These are phyloP conservation scores for Fusarium circinatum DNA, from an alignment of 2,329 filamentous ascomycete genomes.

Conservation along the genomic window DNA sequence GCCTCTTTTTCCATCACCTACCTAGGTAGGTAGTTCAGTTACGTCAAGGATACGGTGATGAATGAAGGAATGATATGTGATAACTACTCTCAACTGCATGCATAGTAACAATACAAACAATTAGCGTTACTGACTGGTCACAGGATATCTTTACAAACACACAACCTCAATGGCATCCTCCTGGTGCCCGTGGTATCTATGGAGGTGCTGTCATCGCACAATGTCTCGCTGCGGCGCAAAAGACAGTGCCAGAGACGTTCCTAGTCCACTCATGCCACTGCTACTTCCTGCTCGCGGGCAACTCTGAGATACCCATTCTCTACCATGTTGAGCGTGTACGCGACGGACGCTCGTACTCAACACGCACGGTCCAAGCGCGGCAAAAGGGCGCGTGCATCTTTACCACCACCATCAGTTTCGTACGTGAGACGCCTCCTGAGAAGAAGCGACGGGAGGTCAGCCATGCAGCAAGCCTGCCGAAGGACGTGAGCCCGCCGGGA, in stretches of 20 bases:
- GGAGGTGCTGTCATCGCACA: constrained; percentile 95
- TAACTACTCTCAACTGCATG: neutral
- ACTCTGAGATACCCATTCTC: constrained; percentile 83
- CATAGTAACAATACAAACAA: neutral
- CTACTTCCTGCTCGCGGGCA: constrained; percentile 95
- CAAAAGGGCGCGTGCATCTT: constrained; percentile 92
- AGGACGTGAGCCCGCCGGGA: constrained; percentile 50
- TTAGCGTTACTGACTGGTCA: neutral
- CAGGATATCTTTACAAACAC: constrained; percentile 96
- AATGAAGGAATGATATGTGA: neutral
- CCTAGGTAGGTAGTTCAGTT: neutral
- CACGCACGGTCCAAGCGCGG: constrained; percentile 93
- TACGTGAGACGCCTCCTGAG: constrained; percentile 69
- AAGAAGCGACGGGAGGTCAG: constrained; percentile 66
- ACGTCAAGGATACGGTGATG: neutral
- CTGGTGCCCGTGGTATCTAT: constrained; percentile 91
- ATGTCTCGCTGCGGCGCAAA: constrained; percentile 86
- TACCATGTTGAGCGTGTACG: constrained; percentile 96
- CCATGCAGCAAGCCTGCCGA: constrained; percentile 73
- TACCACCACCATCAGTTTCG: constrained; percentile 93
- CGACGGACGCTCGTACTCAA: constrained; percentile 89
- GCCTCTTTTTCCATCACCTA: neutral
- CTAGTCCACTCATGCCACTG: constrained; percentile 97
- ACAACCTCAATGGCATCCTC: constrained; percentile 89
- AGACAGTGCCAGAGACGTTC: constrained; percentile 84